Evolutionary conservation across 345 rosid species (phyloP).

Genomic region (Eucalyptus leucophloia): DNA sequence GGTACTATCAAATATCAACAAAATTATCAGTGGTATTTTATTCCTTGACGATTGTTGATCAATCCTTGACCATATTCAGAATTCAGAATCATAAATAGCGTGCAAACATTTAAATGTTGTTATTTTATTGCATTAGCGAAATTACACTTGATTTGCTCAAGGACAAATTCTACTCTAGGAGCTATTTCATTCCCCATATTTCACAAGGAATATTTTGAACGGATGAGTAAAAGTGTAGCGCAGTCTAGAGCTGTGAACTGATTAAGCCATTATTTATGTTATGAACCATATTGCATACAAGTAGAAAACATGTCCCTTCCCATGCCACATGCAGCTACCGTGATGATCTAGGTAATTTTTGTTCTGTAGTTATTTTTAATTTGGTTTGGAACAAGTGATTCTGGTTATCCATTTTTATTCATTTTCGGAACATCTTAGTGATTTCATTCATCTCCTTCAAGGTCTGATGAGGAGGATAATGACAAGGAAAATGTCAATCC

Average conservation of each 20-base stretch:
- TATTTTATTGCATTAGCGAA: not conserved
- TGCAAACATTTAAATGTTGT: not conserved
- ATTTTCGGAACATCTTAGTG: not conserved
- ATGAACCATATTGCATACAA: not conserved
- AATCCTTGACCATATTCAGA: not conserved
- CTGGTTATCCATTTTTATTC: not conserved
- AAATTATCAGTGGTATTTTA: not conserved
- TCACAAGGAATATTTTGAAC: not conserved
- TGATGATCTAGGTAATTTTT: not conserved
- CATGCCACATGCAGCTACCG: not conserved
- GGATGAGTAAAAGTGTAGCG: not conserved
- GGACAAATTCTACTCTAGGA: not conserved
- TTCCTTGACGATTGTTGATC: not conserved
- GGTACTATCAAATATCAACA: not conserved
- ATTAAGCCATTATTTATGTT: not conserved
- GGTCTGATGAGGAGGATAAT: constrained; percentile 44
- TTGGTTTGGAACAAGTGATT: not conserved
- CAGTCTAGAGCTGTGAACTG: not conserved
- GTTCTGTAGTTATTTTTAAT: not conserved
- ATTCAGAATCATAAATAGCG: not conserved
- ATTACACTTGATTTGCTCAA: not conserved
- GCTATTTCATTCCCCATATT: not conserved
- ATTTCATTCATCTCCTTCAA: constrained; percentile 1
- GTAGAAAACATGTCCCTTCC: not conserved
- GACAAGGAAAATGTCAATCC: constrained; percentile 46